Evolutionary conservation across 192 early-diverging fungal species (phyloP).

Genomic region (Backusella macrospora): DNA sequence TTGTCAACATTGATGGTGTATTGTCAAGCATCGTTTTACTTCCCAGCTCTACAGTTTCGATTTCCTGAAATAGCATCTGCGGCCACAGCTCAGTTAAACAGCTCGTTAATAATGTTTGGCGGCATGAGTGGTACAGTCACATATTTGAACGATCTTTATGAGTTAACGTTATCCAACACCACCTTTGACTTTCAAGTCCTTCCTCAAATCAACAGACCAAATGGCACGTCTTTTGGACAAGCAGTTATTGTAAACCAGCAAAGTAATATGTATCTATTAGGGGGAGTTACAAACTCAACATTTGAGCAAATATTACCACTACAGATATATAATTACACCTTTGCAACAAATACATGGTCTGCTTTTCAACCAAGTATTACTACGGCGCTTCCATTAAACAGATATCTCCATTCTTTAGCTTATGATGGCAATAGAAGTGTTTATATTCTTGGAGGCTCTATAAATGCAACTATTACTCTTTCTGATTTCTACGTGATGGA

Average conservation of each 20-base stretch:
- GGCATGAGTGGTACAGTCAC: constrained; percentile 15
- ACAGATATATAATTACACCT: constrained; percentile 3
- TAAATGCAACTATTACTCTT: neutral
- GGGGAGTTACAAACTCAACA: neutral
- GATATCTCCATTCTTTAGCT: constrained; percentile 1
- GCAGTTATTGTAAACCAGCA: neutral
- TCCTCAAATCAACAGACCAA: neutral
- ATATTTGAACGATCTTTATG: constrained; percentile 9
- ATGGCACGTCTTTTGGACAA: neutral
- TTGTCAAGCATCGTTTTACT: neutral
- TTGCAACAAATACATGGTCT: constrained; percentile 12
- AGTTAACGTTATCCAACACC: neutral
- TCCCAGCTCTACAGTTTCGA: neutral
- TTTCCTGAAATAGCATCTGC: neutral
- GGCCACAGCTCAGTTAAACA: constrained; percentile 15
- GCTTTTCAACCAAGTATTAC: neutral
- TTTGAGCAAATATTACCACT: neutral
- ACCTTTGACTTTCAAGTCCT: neutral
- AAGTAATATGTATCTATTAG: neutral
- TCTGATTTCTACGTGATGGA: neutral
- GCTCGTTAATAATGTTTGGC: constrained; percentile 19
- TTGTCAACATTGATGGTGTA: neutral
- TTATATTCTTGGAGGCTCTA: neutral
- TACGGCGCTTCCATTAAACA: neutral
- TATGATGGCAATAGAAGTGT: neutral